Evolutionary conservation across 129 eudicot genomes (phyloP).

Genomic region (Artemisia annua): DNA sequence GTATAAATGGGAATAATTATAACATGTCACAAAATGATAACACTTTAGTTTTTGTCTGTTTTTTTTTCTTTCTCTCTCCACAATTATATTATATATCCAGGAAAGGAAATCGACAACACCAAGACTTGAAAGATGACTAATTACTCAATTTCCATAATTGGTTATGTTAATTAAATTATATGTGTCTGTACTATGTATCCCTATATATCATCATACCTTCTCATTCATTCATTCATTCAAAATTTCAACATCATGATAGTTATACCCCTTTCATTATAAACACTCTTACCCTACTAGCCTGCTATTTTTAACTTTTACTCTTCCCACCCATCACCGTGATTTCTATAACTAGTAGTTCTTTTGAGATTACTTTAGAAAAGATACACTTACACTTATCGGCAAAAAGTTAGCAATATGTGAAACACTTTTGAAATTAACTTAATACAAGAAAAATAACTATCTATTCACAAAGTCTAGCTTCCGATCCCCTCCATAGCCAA

Average conservation of each 20-base stretch:
- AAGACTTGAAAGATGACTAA: slow-evolving; percentile 51
- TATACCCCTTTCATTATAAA: background rate
- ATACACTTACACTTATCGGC: background rate
- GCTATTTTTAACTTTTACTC: background rate
- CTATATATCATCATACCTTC: slow-evolving; percentile 14
- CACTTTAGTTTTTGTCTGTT: slow-evolving; percentile 25
- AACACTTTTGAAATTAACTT: too few relatives aligned
- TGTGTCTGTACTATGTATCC: slow-evolving; percentile 34
- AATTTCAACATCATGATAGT: slow-evolving; percentile 22
- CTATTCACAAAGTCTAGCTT: too few relatives aligned
- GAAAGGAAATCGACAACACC: slow-evolving; percentile 75
- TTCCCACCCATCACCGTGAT: slow-evolving; percentile 3
- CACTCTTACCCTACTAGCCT: slow-evolving; percentile 14
- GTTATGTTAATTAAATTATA: slow-evolving; percentile 36
- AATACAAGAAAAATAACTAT: too few relatives aligned
- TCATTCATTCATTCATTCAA: slow-evolving; percentile 37
- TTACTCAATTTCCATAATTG: slow-evolving; percentile 74
- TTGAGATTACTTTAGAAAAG: background rate
- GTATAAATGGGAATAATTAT: slow-evolving; percentile 34
- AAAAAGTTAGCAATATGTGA: too few relatives aligned
- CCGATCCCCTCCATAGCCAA: too few relatives aligned
- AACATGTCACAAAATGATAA: slow-evolving; percentile 35
- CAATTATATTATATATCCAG: slow-evolving; percentile 44
- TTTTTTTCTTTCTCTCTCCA: slow-evolving; percentile 36
- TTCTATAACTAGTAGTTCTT: background rate